These are phyloP conservation scores for Clonostachys sp. DNA, from an alignment of 2,329 filamentous ascomycete genomes.

Conservation along the genomic window DNA sequence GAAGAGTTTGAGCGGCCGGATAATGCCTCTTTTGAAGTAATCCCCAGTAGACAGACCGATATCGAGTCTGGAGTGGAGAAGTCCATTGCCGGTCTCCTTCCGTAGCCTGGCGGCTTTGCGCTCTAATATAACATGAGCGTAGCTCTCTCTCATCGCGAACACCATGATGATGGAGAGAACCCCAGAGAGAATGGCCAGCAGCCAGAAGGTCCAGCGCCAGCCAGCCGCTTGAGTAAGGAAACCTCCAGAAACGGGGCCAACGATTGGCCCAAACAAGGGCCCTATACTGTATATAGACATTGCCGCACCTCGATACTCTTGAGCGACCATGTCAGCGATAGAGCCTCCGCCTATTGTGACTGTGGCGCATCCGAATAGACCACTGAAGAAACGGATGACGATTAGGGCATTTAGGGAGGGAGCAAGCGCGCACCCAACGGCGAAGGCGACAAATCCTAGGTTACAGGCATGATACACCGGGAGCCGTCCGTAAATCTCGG, in stretches of 20 bases:
- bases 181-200: slow-evolving; percentile 29
- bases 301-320: slow-evolving; percentile 38
- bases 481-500: slow-evolving; percentile 44
- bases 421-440: slow-evolving; percentile 40
- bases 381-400: slow-evolving; percentile 42
- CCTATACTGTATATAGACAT: slow-evolving; percentile 44
- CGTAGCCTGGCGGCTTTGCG: slow-evolving; percentile 32
- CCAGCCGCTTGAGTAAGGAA: slow-evolving; percentile 34
- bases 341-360: slow-evolving; percentile 44
- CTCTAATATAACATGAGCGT: slow-evolving; percentile 32
- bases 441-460: slow-evolving; percentile 46
- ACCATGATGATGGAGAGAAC: neutral
- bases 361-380: slow-evolving; percentile 21
- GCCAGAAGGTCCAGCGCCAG: slow-evolving; percentile 49
- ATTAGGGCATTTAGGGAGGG: slow-evolving; percentile 40
- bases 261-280: slow-evolving; percentile 40
- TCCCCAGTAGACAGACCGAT: slow-evolving; percentile 11
- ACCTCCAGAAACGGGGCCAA: slow-evolving; percentile 44
- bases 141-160: slow-evolving; percentile 32
- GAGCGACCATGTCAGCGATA: slow-evolving; percentile 43
- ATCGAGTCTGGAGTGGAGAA: slow-evolving; percentile 16
- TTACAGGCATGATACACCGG: slow-evolving; percentile 37
- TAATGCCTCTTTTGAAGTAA: slow-evolving; percentile 46
- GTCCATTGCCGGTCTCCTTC: slow-evolving; percentile 32
- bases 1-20: slow-evolving; percentile 49